Evolutionary conservation across 768 basidiomycete genomes (phyloP).

Genomic region (Tulasnella sp.): DNA sequence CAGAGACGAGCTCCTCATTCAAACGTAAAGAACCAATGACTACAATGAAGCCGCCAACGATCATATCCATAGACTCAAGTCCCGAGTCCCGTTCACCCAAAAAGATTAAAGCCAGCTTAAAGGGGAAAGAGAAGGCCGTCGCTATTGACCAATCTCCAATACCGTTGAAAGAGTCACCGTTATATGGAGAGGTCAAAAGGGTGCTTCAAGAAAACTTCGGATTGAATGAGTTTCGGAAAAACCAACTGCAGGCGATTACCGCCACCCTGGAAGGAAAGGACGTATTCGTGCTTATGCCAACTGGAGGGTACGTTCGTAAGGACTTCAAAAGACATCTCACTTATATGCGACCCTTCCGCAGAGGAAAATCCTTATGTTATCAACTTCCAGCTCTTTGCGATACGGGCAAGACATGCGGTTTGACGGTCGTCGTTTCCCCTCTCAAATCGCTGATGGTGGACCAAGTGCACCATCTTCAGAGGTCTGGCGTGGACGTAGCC

Average conservation of each 20-base stretch:
- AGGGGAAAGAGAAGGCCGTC: background rate
- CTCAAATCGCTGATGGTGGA: conserved; percentile 82
- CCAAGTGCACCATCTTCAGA: conserved; percentile 59
- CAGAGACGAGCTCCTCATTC: background rate
- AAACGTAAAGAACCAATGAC: background rate
- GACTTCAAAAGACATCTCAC: conserved; percentile 53
- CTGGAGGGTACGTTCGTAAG: conserved; percentile 44
- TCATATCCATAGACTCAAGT: background rate
- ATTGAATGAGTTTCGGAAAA: conserved; percentile 56
- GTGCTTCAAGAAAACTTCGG: conserved; percentile 50
- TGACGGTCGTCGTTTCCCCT: conserved; percentile 86
- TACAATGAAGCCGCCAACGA: background rate
- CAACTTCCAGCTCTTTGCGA: conserved; percentile 74
- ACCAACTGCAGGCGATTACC: conserved; percentile 80
- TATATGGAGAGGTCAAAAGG: conserved; percentile 40
- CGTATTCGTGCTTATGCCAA: conserved; percentile 93
- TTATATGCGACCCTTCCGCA: conserved; percentile 10
- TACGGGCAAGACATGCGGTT: conserved; percentile 57
- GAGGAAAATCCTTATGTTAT: conserved; percentile 34
- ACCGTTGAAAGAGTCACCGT: conserved; percentile 17
- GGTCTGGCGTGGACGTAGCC: conserved; percentile 57
- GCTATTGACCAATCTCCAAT: background rate
- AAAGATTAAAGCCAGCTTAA: background rate
- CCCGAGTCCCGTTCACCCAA: background rate
- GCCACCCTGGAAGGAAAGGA: conserved; percentile 71